Conservation (phyloP, 192 early-diverging fungal genomes). For the Backusella parvicylindrica region DNA sequence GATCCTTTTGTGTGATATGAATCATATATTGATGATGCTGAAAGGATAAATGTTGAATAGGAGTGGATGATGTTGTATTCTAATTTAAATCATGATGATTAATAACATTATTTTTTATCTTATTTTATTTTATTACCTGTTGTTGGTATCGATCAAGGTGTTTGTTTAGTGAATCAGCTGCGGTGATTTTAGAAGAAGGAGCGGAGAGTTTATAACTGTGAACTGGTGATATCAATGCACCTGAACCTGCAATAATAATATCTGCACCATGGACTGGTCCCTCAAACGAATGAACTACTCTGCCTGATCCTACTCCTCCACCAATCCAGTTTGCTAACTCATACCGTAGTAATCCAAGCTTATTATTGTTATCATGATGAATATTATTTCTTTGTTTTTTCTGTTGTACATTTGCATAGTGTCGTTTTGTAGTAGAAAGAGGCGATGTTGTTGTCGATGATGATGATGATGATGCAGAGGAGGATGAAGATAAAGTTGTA, state of each 20-base stretch:
- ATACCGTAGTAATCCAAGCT: neutral
- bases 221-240: neutral
- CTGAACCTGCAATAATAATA: conserved; percentile 20
- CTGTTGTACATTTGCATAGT: neutral
- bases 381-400: neutral
- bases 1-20: conserved; percentile 4
- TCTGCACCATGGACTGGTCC: conserved; percentile 8
- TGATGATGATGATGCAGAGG: neutral
- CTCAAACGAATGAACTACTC: conserved; percentile 17
- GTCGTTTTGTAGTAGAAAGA: neutral
- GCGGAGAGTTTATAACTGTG: neutral
- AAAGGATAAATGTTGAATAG: neutral
- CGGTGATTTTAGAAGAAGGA: neutral
- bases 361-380: neutral
- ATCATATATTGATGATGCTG: conserved; percentile 19
- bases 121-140: neutral
- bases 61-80: neutral
- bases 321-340: conserved; percentile 7
- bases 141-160: neutral
- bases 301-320: conserved; percentile 16
- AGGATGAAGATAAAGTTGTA: neutral
- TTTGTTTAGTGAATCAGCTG: neutral
- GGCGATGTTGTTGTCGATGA: neutral
- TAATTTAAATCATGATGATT: neutral
- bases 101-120: neutral